Evolutionary conservation across 345 rosid species (phyloP).

Genomic region (Populus euphratica): DNA sequence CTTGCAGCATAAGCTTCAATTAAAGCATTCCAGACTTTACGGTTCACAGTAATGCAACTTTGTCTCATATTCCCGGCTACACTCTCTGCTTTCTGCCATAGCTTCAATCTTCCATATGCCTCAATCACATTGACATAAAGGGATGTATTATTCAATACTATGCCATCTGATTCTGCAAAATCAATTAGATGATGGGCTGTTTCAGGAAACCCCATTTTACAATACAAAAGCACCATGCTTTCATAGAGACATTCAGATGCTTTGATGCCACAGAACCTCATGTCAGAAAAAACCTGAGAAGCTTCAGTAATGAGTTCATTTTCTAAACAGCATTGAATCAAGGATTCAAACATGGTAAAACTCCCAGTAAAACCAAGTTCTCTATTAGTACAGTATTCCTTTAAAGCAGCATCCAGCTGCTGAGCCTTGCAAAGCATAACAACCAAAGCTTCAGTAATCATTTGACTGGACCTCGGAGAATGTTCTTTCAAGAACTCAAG

Average conservation of each 20-base stretch:
- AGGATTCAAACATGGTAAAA: conserved; percentile 60
- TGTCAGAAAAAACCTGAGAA: conserved; percentile 78
- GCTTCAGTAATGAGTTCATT: conserved; percentile 62
- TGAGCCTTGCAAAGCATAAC: conserved; percentile 68
- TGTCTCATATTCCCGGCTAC: conserved; percentile 70
- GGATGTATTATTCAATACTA: conserved; percentile 42
- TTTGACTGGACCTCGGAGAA: conserved; percentile 39
- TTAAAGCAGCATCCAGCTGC: conserved; percentile 59
- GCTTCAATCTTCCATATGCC: conserved; percentile 66
- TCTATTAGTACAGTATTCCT: conserved; percentile 50
- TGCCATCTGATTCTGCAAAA: conserved; percentile 53
- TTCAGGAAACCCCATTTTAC: conserved; percentile 84
- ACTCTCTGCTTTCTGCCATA: conserved; percentile 86
- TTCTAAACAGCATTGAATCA: conserved; percentile 63
- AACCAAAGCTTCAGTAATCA: conserved; percentile 65
- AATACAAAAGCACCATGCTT: conserved; percentile 56
- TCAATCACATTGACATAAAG: conserved; percentile 57
- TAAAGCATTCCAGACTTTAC: conserved; percentile 83
- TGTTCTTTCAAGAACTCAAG: conserved; percentile 68
- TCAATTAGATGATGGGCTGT: conserved; percentile 65
- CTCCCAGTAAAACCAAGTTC: conserved; percentile 46
- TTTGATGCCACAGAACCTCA: conserved; percentile 61
- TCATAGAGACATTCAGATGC: conserved; percentile 48
- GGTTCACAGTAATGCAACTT: conserved; percentile 46
- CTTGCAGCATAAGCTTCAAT: conserved; percentile 80